A percentile compares a stretch with the other conserved stretches of the same genome.
These are phyloP conservation scores for Cerrena zonata DNA, from an alignment of 1,284 basidiomycete species.

Conservation along the genomic window DNA sequence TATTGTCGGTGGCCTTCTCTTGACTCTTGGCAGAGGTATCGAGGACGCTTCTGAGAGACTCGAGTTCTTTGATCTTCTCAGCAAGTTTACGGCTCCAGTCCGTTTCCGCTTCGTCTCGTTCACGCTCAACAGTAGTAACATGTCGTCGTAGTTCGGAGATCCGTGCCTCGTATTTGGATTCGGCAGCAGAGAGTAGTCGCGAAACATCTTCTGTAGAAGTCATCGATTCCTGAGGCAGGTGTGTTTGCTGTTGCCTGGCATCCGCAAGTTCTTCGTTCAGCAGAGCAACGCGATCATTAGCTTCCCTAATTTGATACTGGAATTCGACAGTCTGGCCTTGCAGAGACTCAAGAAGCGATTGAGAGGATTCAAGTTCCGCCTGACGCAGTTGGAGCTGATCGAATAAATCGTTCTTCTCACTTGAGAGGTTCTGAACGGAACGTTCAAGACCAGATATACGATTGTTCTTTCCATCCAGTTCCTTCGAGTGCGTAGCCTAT, in stretches of 20 bases:
- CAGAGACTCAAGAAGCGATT: slow-evolving; percentile 66
- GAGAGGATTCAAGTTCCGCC: slow-evolving; percentile 79
- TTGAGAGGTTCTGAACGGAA: slow-evolving; percentile 59
- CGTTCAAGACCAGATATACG: slow-evolving; percentile 69
- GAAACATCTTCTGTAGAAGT: slow-evolving; percentile 65
- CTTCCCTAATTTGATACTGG: slow-evolving; percentile 79
- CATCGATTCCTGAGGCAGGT: slow-evolving; percentile 38
- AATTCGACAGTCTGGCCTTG: slow-evolving; percentile 77
- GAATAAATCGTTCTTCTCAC: slow-evolving; percentile 75
- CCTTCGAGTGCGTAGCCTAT: slow-evolving; percentile 69
- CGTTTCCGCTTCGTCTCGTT: slow-evolving; percentile 74
- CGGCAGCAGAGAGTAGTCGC: slow-evolving; percentile 69
- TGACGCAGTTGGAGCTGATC: slow-evolving; percentile 80
- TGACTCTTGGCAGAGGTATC: slow-evolving; percentile 51
- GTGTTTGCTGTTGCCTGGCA: slow-evolving; percentile 51
- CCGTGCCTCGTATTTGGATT: slow-evolving; percentile 71
- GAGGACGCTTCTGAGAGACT: slow-evolving; percentile 59
- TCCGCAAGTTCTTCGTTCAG: slow-evolving; percentile 72
- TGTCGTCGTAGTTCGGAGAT: slow-evolving; percentile 64
- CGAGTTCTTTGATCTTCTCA: slow-evolving; percentile 72
- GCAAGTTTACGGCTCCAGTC: slow-evolving; percentile 78
- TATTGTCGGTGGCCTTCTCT: slow-evolving; percentile 54
- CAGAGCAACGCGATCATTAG: slow-evolving; percentile 62
- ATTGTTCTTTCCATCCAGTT: slow-evolving; percentile 53
- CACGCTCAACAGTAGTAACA: slow-evolving; percentile 56